phyloP scores from a whole-genome alignment of 148 eudicot species.

The Vaccinium corymbosum region DNA sequence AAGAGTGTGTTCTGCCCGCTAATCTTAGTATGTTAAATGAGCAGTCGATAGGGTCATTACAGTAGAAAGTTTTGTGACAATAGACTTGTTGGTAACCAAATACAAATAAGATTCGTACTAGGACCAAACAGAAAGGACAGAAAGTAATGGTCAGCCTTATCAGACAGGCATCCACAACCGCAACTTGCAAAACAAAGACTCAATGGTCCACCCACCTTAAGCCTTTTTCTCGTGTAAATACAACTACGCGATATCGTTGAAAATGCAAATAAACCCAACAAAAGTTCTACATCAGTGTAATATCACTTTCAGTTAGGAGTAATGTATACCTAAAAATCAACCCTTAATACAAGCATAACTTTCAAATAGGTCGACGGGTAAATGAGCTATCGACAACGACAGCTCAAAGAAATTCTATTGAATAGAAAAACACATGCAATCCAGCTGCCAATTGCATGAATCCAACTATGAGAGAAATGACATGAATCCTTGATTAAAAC shows the following conservation, averaged over 20 bases:
- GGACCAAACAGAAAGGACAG: constrained; percentile 28
- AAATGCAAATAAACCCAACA: not conserved
- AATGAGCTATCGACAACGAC: not conserved
- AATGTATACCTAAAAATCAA: constrained; percentile 7
- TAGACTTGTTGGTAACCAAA: constrained; percentile 27
- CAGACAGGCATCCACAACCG: constrained; percentile 25
- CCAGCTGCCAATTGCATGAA: not conserved
- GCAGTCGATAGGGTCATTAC: not conserved
- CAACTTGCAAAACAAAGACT: constrained; percentile 44
- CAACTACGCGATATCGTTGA: too few species aligned
- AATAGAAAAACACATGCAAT: not conserved
- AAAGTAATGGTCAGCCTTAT: constrained; percentile 25
- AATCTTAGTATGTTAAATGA: not conserved
- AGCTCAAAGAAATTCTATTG: not conserved
- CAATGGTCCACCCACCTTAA: constrained; percentile 19
- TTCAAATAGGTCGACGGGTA: constrained; percentile 13
- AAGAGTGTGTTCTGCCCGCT: not conserved
- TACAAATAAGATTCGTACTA: constrained; percentile 30
- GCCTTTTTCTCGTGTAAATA: not conserved
- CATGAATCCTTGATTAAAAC: not conserved
- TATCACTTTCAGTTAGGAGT: constrained; percentile 24
- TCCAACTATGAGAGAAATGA: not conserved
- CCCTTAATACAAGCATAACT: constrained; percentile 15
- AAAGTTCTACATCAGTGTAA: not conserved
- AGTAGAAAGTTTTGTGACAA: constrained; percentile 20